Percentiles rank a stretch among this genome's conserved stretches.
Conservation (phyloP, 768 basidiomycete species). For the Jaapia argillacea region DNA sequence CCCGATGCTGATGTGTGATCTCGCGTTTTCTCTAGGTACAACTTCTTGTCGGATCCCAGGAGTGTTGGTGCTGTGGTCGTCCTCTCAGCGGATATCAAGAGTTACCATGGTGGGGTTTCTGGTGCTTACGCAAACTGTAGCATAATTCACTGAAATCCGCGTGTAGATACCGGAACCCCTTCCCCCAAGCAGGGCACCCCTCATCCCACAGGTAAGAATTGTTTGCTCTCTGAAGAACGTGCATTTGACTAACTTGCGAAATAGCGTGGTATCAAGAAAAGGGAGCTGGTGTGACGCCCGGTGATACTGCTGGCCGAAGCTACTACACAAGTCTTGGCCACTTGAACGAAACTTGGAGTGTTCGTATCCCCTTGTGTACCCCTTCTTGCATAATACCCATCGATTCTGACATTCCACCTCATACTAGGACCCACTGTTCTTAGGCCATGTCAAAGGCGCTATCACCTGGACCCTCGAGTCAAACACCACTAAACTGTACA, state of each 20-base stretch:
- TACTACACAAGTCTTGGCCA: constrained; percentile 33
- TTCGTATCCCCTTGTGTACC: too few relatives aligned
- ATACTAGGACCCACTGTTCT: constrained; percentile 58
- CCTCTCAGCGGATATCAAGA: constrained; percentile 47
- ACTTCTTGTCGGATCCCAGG: constrained; percentile 66
- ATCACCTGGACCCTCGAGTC: constrained; percentile 65
- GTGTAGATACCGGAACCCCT: constrained; percentile 37
- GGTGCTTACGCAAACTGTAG: too few relatives aligned
- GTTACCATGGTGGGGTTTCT: too few relatives aligned
- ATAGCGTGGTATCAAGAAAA: constrained; percentile 83
- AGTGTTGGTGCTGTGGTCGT: constrained; percentile 50
- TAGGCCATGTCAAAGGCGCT: constrained; percentile 66
- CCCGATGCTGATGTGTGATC: constrained; percentile 37
- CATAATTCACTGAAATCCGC: too few relatives aligned
- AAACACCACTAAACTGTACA: constrained; percentile 62
- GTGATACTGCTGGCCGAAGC: constrained; percentile 21
- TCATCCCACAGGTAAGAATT: constrained; percentile 54
- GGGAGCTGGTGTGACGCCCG: constrained; percentile 29
- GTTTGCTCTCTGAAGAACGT: too few relatives aligned
- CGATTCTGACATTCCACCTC: too few relatives aligned
- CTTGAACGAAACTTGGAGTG: constrained; percentile 22
- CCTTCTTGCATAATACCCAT: too few relatives aligned
- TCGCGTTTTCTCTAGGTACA: constrained; percentile 70
- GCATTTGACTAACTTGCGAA: too few relatives aligned
- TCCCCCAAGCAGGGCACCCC: constrained; percentile 61